Base-by-base conservation (phyloP, 768 basidiomycete species). In the Trametes cinnabarina region DNA sequence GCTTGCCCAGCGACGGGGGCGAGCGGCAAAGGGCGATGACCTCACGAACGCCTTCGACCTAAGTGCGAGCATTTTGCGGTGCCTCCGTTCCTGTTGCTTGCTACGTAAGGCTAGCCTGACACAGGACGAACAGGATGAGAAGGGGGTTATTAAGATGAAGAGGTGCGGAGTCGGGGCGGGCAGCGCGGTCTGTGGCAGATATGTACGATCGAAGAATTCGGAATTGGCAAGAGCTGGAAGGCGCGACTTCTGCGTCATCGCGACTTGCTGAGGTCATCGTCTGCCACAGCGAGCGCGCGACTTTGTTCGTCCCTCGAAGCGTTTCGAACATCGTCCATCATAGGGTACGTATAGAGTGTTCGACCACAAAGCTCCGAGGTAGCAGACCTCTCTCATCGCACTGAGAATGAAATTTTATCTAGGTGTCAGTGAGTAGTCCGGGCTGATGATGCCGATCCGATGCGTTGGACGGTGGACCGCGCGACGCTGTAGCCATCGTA, bases 1-100 rank as follows among this genome's bases (percentile, higher is more conserved):
- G 62, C 76, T 77, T 22, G 75, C 74, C 56, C 66, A 68, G 34
- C 69, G 65, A 51, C 22, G 40, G 25, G 51, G 39, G 20, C 30
- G 30, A 19, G 17, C 58, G 20, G n/a, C 59, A 39, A 35, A 35
- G 25, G 40, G 59, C 57, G 51, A 61, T 46, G 58, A 58, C 47
- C n/a, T 58, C 41, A 19, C 40, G 47, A 63, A 55, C 51, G 50
- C 59, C 58, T 44, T 60, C 26, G 51, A 69, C 65, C 50, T 60
- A 40, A 54, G 55, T 17, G 56, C 56, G 55, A 63, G 48, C 58
- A 60, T 63, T 25, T 47, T 58, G n/a, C n/a, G 12, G 6, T 32
- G 6, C 7, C 32, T 8, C 25, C 32, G 17, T 48, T 47, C 4
- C 25, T 47, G 19, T 32, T 30, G 26, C 12, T 35, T 4, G 23